Evolutionary conservation across 2,329 filamentous ascomycete genomes (phyloP), one percentile per base, ranked within the genome.

Genomic region (Colletotrichum gigasporum): DNA sequence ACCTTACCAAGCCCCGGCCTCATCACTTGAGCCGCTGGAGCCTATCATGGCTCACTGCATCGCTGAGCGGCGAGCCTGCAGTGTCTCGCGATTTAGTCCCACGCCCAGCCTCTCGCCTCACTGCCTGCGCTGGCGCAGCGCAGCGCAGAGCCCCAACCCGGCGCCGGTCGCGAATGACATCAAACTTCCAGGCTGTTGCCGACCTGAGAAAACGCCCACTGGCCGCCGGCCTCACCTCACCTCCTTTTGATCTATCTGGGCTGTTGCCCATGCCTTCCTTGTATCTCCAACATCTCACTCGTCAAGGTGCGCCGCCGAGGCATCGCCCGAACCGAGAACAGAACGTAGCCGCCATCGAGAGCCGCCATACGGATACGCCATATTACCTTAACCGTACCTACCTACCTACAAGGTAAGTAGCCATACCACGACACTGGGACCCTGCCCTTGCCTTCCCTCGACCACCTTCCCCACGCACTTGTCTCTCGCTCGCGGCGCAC

Each of bases 401-500:
- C n/a, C n/a, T n/a, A n/a, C n/a, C n/a, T n/a, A n/a, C n/a, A n/a
- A n/a, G n/a, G n/a, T n/a, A n/a, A 16, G 18, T 42, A 16, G 39
- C 20, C 39, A 8, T 22, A 42, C 16, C 39, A 42, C 39, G 16
- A 16, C n/a, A 20, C 24, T 35, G 11, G 47, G 44, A 30, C 39
- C 42, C 59, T 61, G 61, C 61, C 61, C 61, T 60, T 64, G 55
- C 61, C 56, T 45, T 63, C 54, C n/a, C 60, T 58, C 54, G 61
- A 61, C 41, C 41, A 30, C 47, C 62, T 48, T 65, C 50, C 57
- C 62, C 62, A 65, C 62, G 57, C 56, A 65, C 57, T 37, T 60
- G 34, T 9, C 54, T 63, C 35, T 64, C 37, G 39, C 26, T 54
- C 55, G 54, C 41, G 56, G 62, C 62, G 62, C 59, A 63, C 45